A percentile compares a stretch with the other conserved stretches of the same genome.
Evolutionary conservation across 768 basidiomycete species (phyloP).

Genomic region (Candolleomyces aberdarensis): DNA sequence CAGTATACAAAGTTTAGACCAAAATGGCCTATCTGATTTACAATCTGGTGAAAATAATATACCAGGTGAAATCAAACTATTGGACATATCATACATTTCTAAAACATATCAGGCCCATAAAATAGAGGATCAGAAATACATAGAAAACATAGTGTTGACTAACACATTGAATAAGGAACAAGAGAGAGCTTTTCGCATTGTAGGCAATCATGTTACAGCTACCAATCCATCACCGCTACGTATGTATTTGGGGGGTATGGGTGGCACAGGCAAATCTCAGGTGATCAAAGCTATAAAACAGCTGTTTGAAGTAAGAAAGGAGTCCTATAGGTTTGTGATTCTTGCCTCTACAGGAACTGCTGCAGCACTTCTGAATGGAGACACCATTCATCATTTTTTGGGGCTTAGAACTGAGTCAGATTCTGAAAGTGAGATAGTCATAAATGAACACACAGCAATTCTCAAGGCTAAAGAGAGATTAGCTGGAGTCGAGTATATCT

Average conservation of each 20-base stretch:
- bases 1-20: too few relatives aligned
- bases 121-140: not conserved
- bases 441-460: not conserved
- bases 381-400: slow-evolving; percentile 25
- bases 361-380: not conserved
- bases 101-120: not conserved
- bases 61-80: too few relatives aligned
- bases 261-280: slow-evolving; percentile 4
- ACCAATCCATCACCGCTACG: not conserved
- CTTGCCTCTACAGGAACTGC: not conserved
- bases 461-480: slow-evolving; percentile 15
- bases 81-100: too few relatives aligned
- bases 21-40: too few relatives aligned
- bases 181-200: slow-evolving; percentile 20
- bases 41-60: too few relatives aligned
- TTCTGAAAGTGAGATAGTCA: not conserved
- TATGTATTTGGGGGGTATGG: slow-evolving; percentile 3
- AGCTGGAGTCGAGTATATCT: slow-evolving; percentile 32
- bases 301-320: not conserved
- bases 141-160: not conserved
- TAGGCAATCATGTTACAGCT: slow-evolving; percentile 23
- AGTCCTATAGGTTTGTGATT: not conserved
- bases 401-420: too few relatives aligned
- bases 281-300: not conserved
- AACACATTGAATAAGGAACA: slow-evolving; percentile 21